phyloP scores from a whole-genome alignment of 2,329 filamentous ascomycete species.

The Fusarium pseudocircinatum region DNA sequence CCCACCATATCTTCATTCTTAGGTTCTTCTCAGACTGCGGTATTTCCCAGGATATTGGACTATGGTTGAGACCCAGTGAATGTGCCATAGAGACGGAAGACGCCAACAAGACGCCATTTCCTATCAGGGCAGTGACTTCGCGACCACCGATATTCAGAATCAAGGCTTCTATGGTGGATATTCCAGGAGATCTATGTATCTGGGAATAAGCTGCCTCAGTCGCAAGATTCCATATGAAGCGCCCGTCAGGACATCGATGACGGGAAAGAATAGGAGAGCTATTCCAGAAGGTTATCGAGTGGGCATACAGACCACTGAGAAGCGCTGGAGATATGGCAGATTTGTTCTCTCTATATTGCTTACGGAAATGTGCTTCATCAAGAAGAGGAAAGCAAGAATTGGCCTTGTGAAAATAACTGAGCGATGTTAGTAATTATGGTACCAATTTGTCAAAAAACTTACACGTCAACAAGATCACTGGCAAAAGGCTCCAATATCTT shows the following conservation, averaged over 20 bases:
- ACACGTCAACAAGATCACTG: constrained; percentile 61
- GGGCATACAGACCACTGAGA: constrained; percentile 66
- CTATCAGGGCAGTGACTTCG: constrained; percentile 68
- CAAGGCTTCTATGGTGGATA: constrained; percentile 66
- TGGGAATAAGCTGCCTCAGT: constrained; percentile 69
- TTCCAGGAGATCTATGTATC: constrained; percentile 65
- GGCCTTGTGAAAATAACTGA: constrained; percentile 49
- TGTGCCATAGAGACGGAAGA: constrained; percentile 62
- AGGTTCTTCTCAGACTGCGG: constrained; percentile 59
- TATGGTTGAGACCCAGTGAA: constrained; percentile 63
- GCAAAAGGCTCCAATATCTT: constrained; percentile 66
- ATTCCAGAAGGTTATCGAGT: constrained; percentile 67
- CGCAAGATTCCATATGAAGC: constrained; percentile 71
- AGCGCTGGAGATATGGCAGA: constrained; percentile 64
- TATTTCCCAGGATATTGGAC: constrained; percentile 64
- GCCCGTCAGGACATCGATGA: constrained; percentile 63
- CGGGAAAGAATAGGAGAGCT: constrained; percentile 54
- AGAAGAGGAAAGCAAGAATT: constrained; percentile 71
- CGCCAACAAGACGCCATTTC: constrained; percentile 62
- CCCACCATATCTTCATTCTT: constrained; percentile 66
- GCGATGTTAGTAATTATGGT: constrained; percentile 3
- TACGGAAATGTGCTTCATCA: constrained; percentile 63
- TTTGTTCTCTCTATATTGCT: constrained; percentile 56
- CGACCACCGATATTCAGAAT: constrained; percentile 68
- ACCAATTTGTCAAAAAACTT: constrained; percentile 19